Conservation (phyloP, 169 alveolate species). For the Perkinsus marinus region DNA sequence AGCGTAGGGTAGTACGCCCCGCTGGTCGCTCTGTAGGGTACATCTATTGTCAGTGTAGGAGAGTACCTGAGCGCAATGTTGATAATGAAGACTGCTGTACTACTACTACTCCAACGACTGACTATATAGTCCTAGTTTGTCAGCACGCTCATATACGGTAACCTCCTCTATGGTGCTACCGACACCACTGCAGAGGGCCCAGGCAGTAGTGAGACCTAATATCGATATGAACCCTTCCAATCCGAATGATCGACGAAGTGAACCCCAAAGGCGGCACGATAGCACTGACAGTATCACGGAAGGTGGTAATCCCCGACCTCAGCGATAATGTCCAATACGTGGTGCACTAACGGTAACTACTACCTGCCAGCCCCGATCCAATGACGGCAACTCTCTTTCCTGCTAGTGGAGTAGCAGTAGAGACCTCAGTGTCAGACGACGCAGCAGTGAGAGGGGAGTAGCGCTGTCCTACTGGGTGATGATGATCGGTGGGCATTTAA, state of each 20-base stretch:
- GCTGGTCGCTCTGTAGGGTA: neutral
- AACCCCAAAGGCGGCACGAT: too few species aligned
- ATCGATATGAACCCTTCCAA: too few species aligned
- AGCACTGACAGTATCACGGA: too few species aligned
- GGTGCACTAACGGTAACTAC: neutral
- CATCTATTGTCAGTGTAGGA: neutral
- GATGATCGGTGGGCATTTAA: neutral
- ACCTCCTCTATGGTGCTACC: neutral
- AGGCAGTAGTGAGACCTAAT: neutral
- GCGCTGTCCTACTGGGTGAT: neutral
- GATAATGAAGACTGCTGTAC: too few species aligned
- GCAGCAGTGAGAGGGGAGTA: neutral
- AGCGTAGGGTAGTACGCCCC: neutral
- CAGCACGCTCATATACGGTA: neutral
- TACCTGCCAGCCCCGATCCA: neutral
- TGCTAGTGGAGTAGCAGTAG: neutral
- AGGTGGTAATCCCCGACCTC: too few species aligned
- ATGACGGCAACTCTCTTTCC: neutral
- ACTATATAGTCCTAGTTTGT: neutral
- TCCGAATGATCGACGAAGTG: too few species aligned
- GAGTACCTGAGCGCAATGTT: neutral
- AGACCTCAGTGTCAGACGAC: neutral
- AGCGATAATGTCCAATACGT: too few species aligned
- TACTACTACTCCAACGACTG: neutral
- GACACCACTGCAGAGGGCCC: neutral